Percentiles rank a stretch among this genome's conserved stretches.
Evolutionary conservation across 805 yeast species (phyloP).

Genomic region (Saturnispora sanitii): DNA sequence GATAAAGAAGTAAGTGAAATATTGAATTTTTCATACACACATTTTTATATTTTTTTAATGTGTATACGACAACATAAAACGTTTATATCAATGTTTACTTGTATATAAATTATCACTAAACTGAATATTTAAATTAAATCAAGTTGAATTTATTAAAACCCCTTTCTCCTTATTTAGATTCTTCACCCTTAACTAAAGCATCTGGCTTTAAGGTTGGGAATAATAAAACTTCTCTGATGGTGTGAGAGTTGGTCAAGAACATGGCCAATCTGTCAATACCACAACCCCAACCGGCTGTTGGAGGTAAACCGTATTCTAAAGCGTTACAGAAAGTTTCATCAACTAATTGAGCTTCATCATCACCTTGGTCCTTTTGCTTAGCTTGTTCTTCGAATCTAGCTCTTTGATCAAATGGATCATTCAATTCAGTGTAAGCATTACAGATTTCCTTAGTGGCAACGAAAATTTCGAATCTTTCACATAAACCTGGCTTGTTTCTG

Average conservation of each 20-base stretch:
- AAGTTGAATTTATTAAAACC: no score
- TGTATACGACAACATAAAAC: not conserved
- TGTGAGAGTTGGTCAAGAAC: conserved; percentile 94
- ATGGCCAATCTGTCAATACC: conserved; percentile 97
- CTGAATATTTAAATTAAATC: no score
- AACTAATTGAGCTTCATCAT: conserved; percentile 94
- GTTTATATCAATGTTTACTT: not conserved
- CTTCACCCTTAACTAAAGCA: conserved; percentile 31
- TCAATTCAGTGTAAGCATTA: conserved; percentile 97
- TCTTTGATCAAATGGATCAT: conserved; percentile 98
- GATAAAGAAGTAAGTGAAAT: no score
- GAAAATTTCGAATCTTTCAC: conserved; percentile 97
- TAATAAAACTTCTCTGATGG: conserved; percentile 92
- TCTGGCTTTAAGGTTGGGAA: conserved; percentile 99
- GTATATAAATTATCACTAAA: not conserved
- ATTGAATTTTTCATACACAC: no score
- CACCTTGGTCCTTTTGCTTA: conserved; percentile 96
- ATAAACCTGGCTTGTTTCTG: conserved; percentile 83
- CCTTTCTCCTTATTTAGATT: conserved; percentile 15
- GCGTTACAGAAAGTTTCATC: conserved; percentile 98
- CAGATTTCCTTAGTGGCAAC: conserved; percentile 98
- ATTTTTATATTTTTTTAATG: no score
- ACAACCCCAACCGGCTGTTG: conserved; percentile 99
- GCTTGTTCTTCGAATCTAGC: conserved; percentile 98
- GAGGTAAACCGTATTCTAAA: conserved; percentile 96